Evolutionary conservation across 129 eudicot species (phyloP).

Genomic region (Flaveria brownii): DNA sequence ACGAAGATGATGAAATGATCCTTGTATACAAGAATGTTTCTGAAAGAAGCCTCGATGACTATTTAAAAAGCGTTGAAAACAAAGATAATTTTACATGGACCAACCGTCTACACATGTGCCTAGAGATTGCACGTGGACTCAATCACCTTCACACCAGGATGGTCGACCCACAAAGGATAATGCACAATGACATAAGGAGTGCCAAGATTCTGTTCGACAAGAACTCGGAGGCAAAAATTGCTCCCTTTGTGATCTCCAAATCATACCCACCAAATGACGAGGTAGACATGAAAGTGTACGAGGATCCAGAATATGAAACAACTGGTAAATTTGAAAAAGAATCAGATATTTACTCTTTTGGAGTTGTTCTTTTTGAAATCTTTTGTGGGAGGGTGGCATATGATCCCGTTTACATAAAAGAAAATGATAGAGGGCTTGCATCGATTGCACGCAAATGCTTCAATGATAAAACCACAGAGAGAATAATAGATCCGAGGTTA

Average conservation of each 20-base stretch:
- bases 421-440: slow-evolving; percentile 3
- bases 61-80: neutral
- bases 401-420: neutral
- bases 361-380: neutral
- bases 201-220: slow-evolving; percentile 8
- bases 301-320: slow-evolving; percentile 7
- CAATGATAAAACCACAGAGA: neutral
- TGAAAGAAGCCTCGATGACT: slow-evolving; percentile 9
- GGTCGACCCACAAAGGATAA: neutral
- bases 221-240: slow-evolving; percentile 11
- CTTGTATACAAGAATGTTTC: slow-evolving; percentile 14
- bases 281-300: neutral
- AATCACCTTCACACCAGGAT: slow-evolving; percentile 18
- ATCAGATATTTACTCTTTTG: neutral
- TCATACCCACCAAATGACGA: neutral
- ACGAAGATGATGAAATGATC: slow-evolving; percentile 17
- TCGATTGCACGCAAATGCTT: neutral
- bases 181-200: slow-evolving; percentile 9
- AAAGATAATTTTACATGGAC: slow-evolving; percentile 3
- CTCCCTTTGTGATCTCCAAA: slow-evolving; percentile 6
- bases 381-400: slow-evolving; percentile 1
- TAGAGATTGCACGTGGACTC: slow-evolving; percentile 20
- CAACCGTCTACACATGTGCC: slow-evolving; percentile 9
- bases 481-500: neutral
- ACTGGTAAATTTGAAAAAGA: neutral